Percentiles rank a stretch among this genome's conserved stretches.
Evolutionary conservation across 371 early-diverging fungal species (phyloP).

Genomic region (Umbelopsis sp.): DNA sequence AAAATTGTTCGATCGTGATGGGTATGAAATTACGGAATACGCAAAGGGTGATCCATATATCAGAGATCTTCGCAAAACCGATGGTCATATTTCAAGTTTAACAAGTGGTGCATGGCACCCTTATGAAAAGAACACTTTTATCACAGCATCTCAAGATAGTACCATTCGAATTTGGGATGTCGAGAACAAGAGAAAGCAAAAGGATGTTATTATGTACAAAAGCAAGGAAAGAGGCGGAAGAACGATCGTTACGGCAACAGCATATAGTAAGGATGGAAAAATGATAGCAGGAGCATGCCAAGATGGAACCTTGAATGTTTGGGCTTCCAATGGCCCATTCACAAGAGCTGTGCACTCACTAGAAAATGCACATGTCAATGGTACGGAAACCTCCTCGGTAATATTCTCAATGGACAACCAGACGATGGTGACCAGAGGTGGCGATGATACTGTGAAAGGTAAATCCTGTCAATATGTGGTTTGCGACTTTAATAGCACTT

Average conservation of each 20-base stretch:
- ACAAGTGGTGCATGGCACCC: slow-evolving; percentile 89
- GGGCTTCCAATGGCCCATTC: slow-evolving; percentile 59
- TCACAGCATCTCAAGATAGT: slow-evolving; percentile 85
- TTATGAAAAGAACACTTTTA: slow-evolving; percentile 60
- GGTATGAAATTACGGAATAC: slow-evolving; percentile 70
- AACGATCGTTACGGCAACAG: slow-evolving; percentile 64
- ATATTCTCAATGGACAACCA: slow-evolving; percentile 69
- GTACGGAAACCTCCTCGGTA: slow-evolving; percentile 72
- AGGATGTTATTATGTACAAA: slow-evolving; percentile 77
- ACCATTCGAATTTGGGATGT: slow-evolving; percentile 92
- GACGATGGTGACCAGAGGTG: slow-evolving; percentile 76
- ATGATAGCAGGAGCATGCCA: slow-evolving; percentile 67
- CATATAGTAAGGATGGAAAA: slow-evolving; percentile 73
- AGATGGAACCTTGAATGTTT: slow-evolving; percentile 70
- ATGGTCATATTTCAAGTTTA: slow-evolving; percentile 87
- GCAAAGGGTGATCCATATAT: slow-evolving; percentile 95
- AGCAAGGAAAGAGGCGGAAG: slow-evolving; percentile 77
- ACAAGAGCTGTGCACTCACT: slow-evolving; percentile 55
- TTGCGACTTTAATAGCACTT: neutral
- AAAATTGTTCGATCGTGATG: slow-evolving; percentile 83
- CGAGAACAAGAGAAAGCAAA: slow-evolving; percentile 71
- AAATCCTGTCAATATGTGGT: slow-evolving; percentile 18
- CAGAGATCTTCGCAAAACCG: slow-evolving; percentile 83
- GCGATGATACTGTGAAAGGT: slow-evolving; percentile 88
- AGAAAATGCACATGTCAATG: slow-evolving; percentile 71